Base-by-base conservation (phyloP, 371 early-diverging fungal genomes). In the Mortierella sp. region DNA sequence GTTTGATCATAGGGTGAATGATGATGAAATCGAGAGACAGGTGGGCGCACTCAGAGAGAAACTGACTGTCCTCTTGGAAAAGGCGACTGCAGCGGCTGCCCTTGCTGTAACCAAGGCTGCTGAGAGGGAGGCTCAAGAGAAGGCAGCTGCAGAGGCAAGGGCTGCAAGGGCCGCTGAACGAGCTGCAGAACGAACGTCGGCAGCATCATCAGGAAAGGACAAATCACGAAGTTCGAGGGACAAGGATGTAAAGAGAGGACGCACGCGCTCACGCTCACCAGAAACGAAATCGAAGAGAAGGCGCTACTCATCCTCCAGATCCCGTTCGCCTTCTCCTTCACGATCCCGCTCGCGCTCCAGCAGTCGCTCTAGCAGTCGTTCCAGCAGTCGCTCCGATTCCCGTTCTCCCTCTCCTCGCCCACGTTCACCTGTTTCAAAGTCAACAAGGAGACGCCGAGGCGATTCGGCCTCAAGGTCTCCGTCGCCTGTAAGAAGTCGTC, bases 91-190 rank as follows among this genome's bases (percentile, higher is more conserved):
- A 49, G 93, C 94, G 58, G 96, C 95, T 3, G 89, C 89, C 31
- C 90, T 94, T 1, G 96, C 96, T 84, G 94, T 91, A 61, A 78
- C 82, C 26, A 91, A 90, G 72, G 92, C 86, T 53, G 82, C 84
- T 53, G 78, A 82, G 42, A 82, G 86, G 28, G 64, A 71, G 49
- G 81, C 64, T 2, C 57, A 52, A 23, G 51, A 59, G 30, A 59
- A 46, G 24, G 61, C 30, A 64, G 60, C 47, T 43, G 78, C 41
- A 31, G 80, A 61, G 70, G 82, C 52, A 67, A 82, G 69, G 61
- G 78, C 19, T 57, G 79, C 52, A 21, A 66, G 64, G 24, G 43
- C 31, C 3, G 65, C 68, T 8, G 61, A 52, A 7, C 46, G 56
- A 51, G 42, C 24, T 9, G 61, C 47, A 53, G 24, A 43, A 34